A percentile compares a stretch with the other conserved stretches of the same genome.
phyloP scores from a whole-genome alignment of 2,329 filamentous ascomycete genomes.

The Helotiales sp. region DNA sequence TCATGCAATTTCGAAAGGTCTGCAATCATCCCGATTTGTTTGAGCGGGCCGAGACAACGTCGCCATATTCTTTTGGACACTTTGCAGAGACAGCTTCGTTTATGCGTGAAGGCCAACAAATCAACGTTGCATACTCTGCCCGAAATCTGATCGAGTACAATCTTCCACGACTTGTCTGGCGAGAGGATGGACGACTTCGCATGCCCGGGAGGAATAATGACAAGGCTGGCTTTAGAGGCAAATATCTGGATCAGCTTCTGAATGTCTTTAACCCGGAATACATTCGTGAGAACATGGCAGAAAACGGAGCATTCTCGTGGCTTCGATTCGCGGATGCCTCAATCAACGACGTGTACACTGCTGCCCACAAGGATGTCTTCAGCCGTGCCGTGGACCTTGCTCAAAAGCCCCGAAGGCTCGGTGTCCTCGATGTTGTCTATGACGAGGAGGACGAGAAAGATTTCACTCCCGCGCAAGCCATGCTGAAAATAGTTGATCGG shows the following conservation, averaged over 20 bases:
- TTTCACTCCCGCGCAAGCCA: conserved; percentile 71
- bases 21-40: conserved; percentile 98
- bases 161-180: conserved; percentile 79
- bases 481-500: conserved; percentile 78
- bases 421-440: conserved; percentile 68
- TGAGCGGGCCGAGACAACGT: conserved; percentile 88
- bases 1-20: conserved; percentile 99
- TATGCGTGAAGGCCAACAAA: conserved; percentile 78
- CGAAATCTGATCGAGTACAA: conserved; percentile 83
- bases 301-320: conserved; percentile 78
- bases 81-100: conserved; percentile 97
- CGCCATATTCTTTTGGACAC: conserved; percentile 78
- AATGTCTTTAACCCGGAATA: conserved; percentile 88
- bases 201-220: conserved; percentile 72
- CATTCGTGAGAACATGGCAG: conserved; percentile 62
- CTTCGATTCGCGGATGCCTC: conserved; percentile 83
- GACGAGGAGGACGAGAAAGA: conserved; percentile 61
- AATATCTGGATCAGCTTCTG: conserved; percentile 77
- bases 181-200: conserved; percentile 74
- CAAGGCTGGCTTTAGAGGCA: conserved; percentile 76
- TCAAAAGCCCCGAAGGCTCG: conserved; percentile 58
- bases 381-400: conserved; percentile 67
- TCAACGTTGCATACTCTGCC: conserved; percentile 84
- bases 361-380: conserved; percentile 70
- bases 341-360: conserved; percentile 67